Conservation (phyloP, 2,329 filamentous ascomycete genomes). For the Beauveria australis region DNA sequence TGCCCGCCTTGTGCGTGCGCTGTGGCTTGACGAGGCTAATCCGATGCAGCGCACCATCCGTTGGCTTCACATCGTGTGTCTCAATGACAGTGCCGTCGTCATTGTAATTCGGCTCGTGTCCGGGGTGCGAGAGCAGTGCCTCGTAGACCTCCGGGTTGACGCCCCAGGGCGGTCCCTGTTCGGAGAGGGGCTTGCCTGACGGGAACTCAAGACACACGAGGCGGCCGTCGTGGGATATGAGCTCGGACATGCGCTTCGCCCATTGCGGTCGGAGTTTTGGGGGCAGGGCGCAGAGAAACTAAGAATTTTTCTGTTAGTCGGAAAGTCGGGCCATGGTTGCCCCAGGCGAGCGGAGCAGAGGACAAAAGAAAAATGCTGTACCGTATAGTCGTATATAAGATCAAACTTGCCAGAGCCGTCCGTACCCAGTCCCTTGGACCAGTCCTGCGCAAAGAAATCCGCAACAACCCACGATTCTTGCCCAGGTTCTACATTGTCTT, state of each 20-base stretch:
- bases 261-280: conserved; percentile 42
- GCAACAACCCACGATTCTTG: conserved; percentile 47
- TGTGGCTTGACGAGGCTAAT: conserved; percentile 42
- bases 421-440: conserved; percentile 36
- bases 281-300: conserved; percentile 59
- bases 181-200: conserved; percentile 56
- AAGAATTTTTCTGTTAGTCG: conserved; percentile 2
- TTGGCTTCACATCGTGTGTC: conserved; percentile 29
- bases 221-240: conserved; percentile 41
- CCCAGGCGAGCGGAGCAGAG: neutral
- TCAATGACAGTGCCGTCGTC: conserved; percentile 35
- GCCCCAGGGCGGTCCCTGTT: conserved; percentile 66
- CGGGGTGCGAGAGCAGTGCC: conserved; percentile 62
- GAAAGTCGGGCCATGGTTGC: neutral
- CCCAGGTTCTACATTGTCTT: conserved; percentile 36
- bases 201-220: conserved; percentile 71
- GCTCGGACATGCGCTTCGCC: conserved; percentile 42
- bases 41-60: conserved; percentile 31
- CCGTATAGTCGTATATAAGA: conserved; percentile 56
- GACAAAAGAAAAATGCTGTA: conserved; percentile 24
- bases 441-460: conserved; percentile 60
- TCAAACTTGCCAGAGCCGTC: conserved; percentile 49
- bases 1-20: conserved; percentile 41
- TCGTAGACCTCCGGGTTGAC: conserved; percentile 62
- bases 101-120: conserved; percentile 55